These are phyloP conservation scores for Bruguiera parviflora DNA, from an alignment of 345 rosid species.

Conservation along the genomic window DNA sequence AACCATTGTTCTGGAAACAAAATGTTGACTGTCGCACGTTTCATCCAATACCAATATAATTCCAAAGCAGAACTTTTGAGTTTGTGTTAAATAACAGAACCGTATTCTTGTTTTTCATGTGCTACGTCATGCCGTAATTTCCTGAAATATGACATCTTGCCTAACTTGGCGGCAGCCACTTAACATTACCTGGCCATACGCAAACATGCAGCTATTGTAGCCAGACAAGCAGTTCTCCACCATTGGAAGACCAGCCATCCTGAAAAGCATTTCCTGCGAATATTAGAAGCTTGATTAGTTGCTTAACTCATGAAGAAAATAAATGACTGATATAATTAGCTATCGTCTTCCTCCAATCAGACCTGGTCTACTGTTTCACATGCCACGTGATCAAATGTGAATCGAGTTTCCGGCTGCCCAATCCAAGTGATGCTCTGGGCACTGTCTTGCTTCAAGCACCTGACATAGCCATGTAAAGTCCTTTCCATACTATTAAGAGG, in stretches of 20 bases:
- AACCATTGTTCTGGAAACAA: too few relatives aligned
- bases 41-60: too few relatives aligned
- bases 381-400: conserved; percentile 86
- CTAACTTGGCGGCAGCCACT: not conserved
- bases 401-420: conserved; percentile 86
- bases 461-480: conserved; percentile 56
- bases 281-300: conserved; percentile 6
- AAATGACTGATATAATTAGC: not conserved
- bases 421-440: conserved; percentile 73
- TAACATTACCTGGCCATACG: conserved; percentile 79
- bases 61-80: too few relatives aligned
- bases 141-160: not conserved
- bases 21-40: too few relatives aligned
- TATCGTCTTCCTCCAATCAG: conserved; percentile 17
- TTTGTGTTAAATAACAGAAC: not conserved
- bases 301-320: conserved; percentile 2
- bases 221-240: conserved; percentile 98
- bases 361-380: conserved; percentile 96
- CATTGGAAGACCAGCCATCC: conserved; percentile 89
- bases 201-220: conserved; percentile 91
- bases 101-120: not conserved
- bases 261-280: conserved; percentile 77
- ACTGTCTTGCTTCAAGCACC: conserved; percentile 92
- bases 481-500: conserved; percentile 86
- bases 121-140: not conserved